Conservation (phyloP, 2,329 filamentous ascomycete genomes). For the Paecilomyces niveus region DNA sequence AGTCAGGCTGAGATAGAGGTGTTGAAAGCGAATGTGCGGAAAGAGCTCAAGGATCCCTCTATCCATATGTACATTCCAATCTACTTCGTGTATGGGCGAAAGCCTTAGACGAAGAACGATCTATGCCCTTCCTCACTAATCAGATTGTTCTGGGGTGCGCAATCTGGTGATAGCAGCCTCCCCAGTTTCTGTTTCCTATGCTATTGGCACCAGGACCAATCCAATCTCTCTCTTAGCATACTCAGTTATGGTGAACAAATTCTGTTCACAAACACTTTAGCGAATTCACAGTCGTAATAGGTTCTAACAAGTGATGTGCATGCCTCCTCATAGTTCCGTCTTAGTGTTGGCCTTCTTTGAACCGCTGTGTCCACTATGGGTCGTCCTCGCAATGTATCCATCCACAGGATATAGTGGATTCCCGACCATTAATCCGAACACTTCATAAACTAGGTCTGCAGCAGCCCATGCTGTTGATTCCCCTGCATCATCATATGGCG, state of each 20-base stretch:
- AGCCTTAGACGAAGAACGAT: not conserved
- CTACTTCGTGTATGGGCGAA: conserved; percentile 2
- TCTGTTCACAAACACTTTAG: not conserved
- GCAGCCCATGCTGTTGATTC: not conserved
- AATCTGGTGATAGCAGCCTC: not conserved
- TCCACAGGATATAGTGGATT: not conserved
- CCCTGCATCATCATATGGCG: not conserved
- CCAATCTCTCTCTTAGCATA: not conserved
- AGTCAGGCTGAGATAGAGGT: conserved; percentile 6
- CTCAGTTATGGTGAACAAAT: not conserved
- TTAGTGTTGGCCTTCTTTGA: not conserved
- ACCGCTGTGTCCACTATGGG: not conserved
- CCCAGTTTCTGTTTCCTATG: not conserved
- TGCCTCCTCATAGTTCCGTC: not conserved
- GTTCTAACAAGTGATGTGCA: not conserved
- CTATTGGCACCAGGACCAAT: not conserved
- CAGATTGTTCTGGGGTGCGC: not conserved
- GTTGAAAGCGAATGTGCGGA: conserved; percentile 4
- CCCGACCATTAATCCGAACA: not conserved
- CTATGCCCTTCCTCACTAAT: not conserved
- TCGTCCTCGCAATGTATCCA: not conserved
- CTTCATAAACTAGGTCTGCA: not conserved
- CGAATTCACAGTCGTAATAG: not conserved
- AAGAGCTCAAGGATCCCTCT: conserved; percentile 3
- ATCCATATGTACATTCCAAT: conserved; percentile 2